These are phyloP conservation scores for Aphanomyces stellatus DNA, from an alignment of 352 stramenopile species.

Conservation along the genomic window DNA sequence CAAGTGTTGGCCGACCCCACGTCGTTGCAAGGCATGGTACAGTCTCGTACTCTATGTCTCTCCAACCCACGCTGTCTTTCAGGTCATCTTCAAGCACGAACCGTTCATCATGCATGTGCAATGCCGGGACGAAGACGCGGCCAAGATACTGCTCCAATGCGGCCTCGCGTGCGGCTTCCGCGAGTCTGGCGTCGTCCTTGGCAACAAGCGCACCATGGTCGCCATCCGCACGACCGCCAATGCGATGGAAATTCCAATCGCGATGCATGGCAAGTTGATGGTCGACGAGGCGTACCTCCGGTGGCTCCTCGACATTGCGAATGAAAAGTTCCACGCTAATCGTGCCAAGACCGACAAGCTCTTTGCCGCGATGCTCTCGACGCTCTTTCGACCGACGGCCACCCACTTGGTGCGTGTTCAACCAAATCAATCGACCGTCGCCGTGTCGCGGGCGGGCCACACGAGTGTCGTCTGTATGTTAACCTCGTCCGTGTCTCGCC, in stretches of 20 bases:
- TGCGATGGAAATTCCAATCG: conserved; percentile 80
- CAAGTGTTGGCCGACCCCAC: conserved; percentile 8
- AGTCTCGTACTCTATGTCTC: neutral
- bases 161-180: conserved; percentile 76
- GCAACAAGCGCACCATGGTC: conserved; percentile 84
- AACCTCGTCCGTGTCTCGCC: neutral
- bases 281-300: conserved; percentile 57
- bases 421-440: neutral
- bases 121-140: conserved; percentile 65
- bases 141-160: conserved; percentile 75
- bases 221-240: conserved; percentile 86
- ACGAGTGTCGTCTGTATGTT: conserved; percentile 30
- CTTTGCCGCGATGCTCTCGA: conserved; percentile 42
- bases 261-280: conserved; percentile 38
- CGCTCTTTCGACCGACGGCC: conserved; percentile 24
- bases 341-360: conserved; percentile 62
- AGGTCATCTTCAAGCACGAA: conserved; percentile 86
- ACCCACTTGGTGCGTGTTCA: neutral
- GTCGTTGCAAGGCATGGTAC: conserved; percentile 7
- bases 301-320: conserved; percentile 72
- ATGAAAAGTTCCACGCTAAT: conserved; percentile 79
- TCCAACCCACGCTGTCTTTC: neutral
- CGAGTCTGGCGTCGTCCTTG: conserved; percentile 83
- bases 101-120: conserved; percentile 90
- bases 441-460: conserved; percentile 42